These are phyloP conservation scores for Cordyceps farinosa DNA, from an alignment of 2,329 filamentous ascomycete genomes.

Conservation along the genomic window DNA sequence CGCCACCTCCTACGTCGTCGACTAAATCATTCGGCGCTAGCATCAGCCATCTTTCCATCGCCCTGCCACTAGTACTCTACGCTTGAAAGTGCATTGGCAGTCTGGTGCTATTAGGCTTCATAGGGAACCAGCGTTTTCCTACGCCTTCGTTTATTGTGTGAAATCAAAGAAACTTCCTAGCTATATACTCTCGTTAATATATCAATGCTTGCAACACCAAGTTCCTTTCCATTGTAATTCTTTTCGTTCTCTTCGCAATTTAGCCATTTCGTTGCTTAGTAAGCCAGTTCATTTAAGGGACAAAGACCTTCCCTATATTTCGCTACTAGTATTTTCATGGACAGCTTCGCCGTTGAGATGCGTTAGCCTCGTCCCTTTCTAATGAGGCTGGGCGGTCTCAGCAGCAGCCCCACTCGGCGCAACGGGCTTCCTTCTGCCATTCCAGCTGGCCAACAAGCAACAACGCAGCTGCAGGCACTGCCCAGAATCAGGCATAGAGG, in stretches of 20 bases:
- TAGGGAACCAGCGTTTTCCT: background rate
- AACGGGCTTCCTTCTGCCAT: background rate
- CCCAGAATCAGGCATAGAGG: background rate
- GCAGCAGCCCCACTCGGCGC: background rate
- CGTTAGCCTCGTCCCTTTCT: background rate
- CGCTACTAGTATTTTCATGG: no score
- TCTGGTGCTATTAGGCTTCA: background rate
- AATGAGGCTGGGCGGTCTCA: background rate
- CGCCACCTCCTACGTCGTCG: constrained; percentile 3
- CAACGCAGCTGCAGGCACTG: background rate
- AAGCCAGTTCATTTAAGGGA: no score
- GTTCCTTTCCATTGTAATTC: background rate
- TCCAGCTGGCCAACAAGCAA: background rate
- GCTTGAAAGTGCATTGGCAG: background rate
- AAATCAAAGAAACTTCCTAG: background rate
- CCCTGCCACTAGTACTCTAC: background rate
- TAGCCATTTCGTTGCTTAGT: no score
- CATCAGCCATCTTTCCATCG: background rate
- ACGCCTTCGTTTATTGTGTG: background rate
- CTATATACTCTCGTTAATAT: constrained; percentile 8
- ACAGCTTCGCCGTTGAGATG: no score
- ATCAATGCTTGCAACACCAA: no score
- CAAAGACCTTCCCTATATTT: no score
- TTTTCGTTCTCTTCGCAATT: no score
- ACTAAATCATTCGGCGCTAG: background rate